Evolutionary conservation across 2,329 filamentous ascomycete species (phyloP).

Genomic region (Paramyrothecium sp.): DNA sequence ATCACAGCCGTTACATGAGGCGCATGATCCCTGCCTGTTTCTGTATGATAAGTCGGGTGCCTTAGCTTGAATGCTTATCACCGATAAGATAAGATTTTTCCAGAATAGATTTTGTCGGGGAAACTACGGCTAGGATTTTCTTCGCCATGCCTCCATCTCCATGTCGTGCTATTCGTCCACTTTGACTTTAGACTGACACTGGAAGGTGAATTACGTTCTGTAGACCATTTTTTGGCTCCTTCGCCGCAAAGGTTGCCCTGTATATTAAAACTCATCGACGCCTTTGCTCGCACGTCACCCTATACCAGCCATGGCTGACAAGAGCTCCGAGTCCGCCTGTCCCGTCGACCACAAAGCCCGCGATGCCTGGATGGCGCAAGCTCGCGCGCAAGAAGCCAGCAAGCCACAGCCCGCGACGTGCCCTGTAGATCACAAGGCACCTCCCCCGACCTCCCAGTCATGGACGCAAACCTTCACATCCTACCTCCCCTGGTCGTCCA

Average conservation of each 20-base stretch:
- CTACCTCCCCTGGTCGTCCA: conserved; percentile 39
- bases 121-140: conserved; percentile 3
- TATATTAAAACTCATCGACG: no score
- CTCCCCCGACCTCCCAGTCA: conserved; percentile 26
- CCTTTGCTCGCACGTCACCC: not conserved
- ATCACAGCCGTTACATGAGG: no score
- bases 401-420: conserved; percentile 19
- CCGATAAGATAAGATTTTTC: not conserved
- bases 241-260: no score
- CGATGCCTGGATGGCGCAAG: conserved; percentile 79
- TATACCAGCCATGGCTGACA: conserved; percentile 22
- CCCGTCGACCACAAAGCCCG: conserved; percentile 90
- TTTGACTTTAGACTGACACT: no score
- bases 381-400: conserved; percentile 48
- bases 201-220: no score
- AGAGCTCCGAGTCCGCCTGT: conserved; percentile 49
- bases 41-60: no score
- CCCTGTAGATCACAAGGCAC: conserved; percentile 30
- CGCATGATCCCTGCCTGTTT: no score
- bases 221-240: no score
- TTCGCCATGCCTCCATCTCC: not conserved
- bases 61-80: not conserved
- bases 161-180: not conserved
- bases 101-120: not conserved
- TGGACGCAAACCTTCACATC: conserved; percentile 43